phyloP scores from a whole-genome alignment of 352 stramenopile genomes.

The Phytopythium cucurbitacearum region DNA sequence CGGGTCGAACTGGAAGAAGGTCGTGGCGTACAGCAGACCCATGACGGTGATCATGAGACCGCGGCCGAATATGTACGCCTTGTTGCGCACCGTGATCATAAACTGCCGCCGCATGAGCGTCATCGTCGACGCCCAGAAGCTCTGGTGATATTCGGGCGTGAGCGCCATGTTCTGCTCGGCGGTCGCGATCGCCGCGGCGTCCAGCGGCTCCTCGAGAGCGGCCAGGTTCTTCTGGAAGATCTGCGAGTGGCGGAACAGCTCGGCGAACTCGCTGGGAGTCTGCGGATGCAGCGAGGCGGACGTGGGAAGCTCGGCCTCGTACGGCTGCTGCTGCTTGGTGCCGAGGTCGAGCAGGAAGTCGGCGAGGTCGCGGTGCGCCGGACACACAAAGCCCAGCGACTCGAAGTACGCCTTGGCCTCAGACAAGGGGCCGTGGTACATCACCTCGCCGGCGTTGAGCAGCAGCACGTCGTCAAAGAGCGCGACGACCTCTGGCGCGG shows the following conservation, averaged over 20 bases:
- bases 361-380: constrained; percentile 64
- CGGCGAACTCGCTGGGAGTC: constrained; percentile 28
- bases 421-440: constrained; percentile 33
- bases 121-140: constrained; percentile 8
- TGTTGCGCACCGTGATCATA: constrained; percentile 53
- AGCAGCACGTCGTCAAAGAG: constrained; percentile 40
- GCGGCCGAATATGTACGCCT: constrained; percentile 35
- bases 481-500: constrained; percentile 36
- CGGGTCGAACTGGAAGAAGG: constrained; percentile 13
- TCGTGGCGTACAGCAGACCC: constrained; percentile 33
- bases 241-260: constrained; percentile 28
- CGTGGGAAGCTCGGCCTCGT: constrained; percentile 6
- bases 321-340: constrained; percentile 25
- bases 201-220: constrained; percentile 83
- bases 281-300: constrained; percentile 14
- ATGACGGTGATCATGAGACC: constrained; percentile 42
- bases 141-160: constrained; percentile 23
- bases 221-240: constrained; percentile 38
- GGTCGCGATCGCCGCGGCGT: constrained; percentile 75
- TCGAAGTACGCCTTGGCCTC: constrained; percentile 70
- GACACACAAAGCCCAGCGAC: constrained; percentile 45
- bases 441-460: constrained; percentile 26
- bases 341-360: constrained; percentile 85
- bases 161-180: constrained; percentile 36
- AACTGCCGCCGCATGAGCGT: constrained; percentile 54